Evolutionary conservation across 805 yeast species (phyloP).

Genomic region (Candida dajiaensis): DNA sequence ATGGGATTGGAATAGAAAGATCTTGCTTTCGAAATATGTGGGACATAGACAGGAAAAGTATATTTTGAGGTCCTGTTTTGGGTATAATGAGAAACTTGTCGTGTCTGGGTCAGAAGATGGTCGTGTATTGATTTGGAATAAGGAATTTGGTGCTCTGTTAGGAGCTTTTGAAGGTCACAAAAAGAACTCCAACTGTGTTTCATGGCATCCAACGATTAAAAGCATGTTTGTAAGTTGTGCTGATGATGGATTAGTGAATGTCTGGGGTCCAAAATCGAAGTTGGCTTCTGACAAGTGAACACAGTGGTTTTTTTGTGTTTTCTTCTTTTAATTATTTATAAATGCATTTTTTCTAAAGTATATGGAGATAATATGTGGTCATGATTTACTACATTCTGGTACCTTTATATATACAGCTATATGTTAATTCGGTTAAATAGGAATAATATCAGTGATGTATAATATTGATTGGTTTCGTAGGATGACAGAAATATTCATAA

Average conservation of each 20-base stretch:
- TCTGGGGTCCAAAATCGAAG: constrained; percentile 49
- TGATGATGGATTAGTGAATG: constrained; percentile 66
- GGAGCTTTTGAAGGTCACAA: constrained; percentile 54
- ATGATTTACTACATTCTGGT: too few species aligned
- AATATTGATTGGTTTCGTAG: background rate
- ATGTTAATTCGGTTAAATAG: background rate
- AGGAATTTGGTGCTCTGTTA: constrained; percentile 61
- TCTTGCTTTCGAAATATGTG: constrained; percentile 54
- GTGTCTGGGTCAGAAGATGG: constrained; percentile 86
- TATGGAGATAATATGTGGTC: too few species aligned
- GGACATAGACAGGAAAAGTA: constrained; percentile 70
- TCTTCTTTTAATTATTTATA: too few species aligned
- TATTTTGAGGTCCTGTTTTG: constrained; percentile 73
- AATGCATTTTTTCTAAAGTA: too few species aligned
- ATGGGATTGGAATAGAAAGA: constrained; percentile 64
- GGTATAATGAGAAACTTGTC: constrained; percentile 62
- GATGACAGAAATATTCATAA: too few species aligned
- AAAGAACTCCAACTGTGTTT: constrained; percentile 64
- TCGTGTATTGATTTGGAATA: constrained; percentile 70
- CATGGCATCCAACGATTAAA: constrained; percentile 53
- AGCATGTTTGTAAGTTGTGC: constrained; percentile 76
- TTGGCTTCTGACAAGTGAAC: background rate
- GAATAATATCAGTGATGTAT: background rate
- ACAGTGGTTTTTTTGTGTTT: background rate
- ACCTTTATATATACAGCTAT: too few species aligned